A percentile compares a stretch with the other conserved stretches of the same genome.
Evolutionary conservation across 2,329 filamentous ascomycete species (phyloP).

Genomic region (Colletotrichum aenigma): DNA sequence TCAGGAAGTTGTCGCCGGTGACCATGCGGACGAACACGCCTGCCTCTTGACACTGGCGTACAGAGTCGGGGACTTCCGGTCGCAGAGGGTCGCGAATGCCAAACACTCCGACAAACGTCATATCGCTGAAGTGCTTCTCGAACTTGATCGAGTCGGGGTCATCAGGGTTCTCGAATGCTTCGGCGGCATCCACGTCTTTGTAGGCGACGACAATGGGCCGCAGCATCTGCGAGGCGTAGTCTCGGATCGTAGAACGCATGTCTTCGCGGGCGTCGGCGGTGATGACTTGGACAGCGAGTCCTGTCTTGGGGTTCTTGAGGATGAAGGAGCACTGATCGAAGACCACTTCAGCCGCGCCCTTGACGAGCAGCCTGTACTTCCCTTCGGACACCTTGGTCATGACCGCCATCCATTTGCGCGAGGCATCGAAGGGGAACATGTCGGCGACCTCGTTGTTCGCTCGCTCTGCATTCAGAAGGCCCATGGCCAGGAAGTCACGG

Average conservation of each 20-base stretch:
- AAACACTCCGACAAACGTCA: conserved; percentile 56
- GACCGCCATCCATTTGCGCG: conserved; percentile 61
- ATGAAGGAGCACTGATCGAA: conserved; percentile 47
- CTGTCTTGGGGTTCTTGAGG: conserved; percentile 48
- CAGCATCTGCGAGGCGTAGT: conserved; percentile 70
- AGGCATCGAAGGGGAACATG: conserved; percentile 59
- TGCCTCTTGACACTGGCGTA: conserved; percentile 45
- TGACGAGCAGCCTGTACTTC: conserved; percentile 56
- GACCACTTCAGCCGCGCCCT: conserved; percentile 63
- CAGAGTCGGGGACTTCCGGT: conserved; percentile 44
- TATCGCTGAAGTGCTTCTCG: conserved; percentile 32
- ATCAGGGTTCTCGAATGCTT: conserved; percentile 10
- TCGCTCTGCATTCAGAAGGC: conserved; percentile 48
- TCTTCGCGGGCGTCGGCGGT: conserved; percentile 33
- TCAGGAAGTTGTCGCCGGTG: conserved; percentile 61
- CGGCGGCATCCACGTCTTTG: conserved; percentile 61
- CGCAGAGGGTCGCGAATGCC: conserved; percentile 54
- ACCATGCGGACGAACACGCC: conserved; percentile 53
- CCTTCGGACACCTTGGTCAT: conserved; percentile 51
- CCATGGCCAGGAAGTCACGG: conserved; percentile 53
- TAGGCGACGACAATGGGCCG: conserved; percentile 71
- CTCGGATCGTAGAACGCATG: conserved; percentile 36
- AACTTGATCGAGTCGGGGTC: conserved; percentile 17
- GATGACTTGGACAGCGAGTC: conserved; percentile 29
- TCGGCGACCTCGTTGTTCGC: conserved; percentile 49